Percentiles rank a stretch among this genome's conserved stretches.
Conservation (phyloP, 345 rosid species). For the Draba incana region DNA sequence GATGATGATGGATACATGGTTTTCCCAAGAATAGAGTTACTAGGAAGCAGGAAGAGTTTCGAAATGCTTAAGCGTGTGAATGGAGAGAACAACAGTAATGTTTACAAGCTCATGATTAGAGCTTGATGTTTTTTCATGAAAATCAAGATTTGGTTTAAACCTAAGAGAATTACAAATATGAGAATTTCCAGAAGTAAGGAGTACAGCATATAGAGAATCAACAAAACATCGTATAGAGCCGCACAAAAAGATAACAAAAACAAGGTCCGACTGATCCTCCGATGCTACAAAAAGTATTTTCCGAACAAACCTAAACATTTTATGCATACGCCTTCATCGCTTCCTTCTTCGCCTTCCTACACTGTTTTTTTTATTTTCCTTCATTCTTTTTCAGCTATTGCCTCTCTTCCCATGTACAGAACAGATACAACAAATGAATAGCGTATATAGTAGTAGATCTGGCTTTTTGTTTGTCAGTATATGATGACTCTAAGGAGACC, state of each 20-base stretch:
- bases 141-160: constrained; percentile 9
- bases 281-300: constrained; percentile 42
- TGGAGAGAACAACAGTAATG: constrained; percentile 79
- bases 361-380: constrained; percentile 11
- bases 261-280: constrained; percentile 23
- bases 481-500: constrained; percentile 93
- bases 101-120: constrained; percentile 78
- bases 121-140: constrained; percentile 45
- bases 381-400: constrained; percentile 33
- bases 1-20: constrained; percentile 47
- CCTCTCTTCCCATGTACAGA: constrained; percentile 41
- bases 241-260: constrained; percentile 30
- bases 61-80: constrained; percentile 82
- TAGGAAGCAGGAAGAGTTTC: constrained; percentile 76
- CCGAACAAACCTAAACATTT: constrained; percentile 42
- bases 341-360: constrained; percentile 30
- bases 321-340: constrained; percentile 29
- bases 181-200: constrained; percentile 23
- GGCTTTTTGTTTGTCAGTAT: constrained; percentile 49
- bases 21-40: constrained; percentile 72
- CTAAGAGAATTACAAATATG: constrained; percentile 34
- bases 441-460: constrained; percentile 6
- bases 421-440: constrained; percentile 47
- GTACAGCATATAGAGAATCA: constrained; percentile 34
- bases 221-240: constrained; percentile 27